Base-by-base conservation (phyloP, 768 basidiomycete genomes). In the Pleurotus salmoneostramineus region DNA sequence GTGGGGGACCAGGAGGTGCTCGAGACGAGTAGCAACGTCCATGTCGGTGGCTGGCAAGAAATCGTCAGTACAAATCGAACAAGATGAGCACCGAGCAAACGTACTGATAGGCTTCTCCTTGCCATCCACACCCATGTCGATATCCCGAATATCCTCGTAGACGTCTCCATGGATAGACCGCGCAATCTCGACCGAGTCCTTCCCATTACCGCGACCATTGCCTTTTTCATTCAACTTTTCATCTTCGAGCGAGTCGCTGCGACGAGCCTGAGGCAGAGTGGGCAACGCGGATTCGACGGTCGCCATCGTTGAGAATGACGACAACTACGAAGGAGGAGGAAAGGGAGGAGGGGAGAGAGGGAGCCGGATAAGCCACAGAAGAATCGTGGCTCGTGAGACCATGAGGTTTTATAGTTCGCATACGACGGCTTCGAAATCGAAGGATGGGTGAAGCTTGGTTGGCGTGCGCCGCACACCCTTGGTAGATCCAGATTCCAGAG, bases 51-150 rank as follows among this genome's bases (percentile, higher is more conserved):
- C 80, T 77, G 48, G 12, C 15, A 3, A 46, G 37, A 8, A 49
- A 15, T 17, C 40, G 54, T 21, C 48, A 12, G 5, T 17, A 34
- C 55, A n/a, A 15, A 33, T 6, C 14, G 47, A 11, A 52, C 32
- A 33, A 34, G 8, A 60, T n/a, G 4, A 48, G 12, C 15, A 49
- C 14, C 27, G 27, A 52, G 1, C 2, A 50, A 56, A 47, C 65
- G 52, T 61, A 79, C 77, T 75, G 60, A 82, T 82, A 12, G 80
- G 79, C 5, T 78, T 66, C 61, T 82, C 80, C 61, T 80, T 78
- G 43, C 80, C 80, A 51, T 74, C 67, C 12, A 69, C 76, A 48
- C 73, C 79, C 60, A 81, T 62, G 61, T 82, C 80, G 40, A 80
- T 76, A 4, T 63, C 63, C 4, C 70, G 62, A 34, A 65, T 52